Base-by-base conservation (phyloP, 2,329 filamentous ascomycete genomes). In the Orbilia oligospora region DNA sequence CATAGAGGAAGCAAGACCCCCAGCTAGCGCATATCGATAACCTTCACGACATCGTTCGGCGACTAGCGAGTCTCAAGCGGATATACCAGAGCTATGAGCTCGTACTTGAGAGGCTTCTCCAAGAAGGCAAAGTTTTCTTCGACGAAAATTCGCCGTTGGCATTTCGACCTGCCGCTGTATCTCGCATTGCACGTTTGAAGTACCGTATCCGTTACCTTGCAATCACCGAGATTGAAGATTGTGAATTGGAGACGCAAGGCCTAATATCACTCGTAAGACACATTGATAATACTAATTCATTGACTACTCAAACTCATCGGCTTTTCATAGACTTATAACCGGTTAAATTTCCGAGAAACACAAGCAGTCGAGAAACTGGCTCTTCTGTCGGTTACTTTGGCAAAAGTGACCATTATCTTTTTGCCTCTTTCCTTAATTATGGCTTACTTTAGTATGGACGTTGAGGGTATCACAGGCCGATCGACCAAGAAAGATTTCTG, bases 181-280 rank as follows among this genome's bases (percentile, higher is more conserved):
- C 88, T 88, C 3, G 85, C 89, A 0, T 91, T 91, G 79, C 89
- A 81, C 84, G 90, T 20, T 84, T 91, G 24, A 86, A 87, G 56
- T 89, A 91, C 81, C 86, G 89, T 4, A 90, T 91, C 72, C 86
- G 87, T 56, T 83, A 91, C 41, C 91, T 91, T 80, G 90, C 89
- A 10, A 83, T 91, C 73, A 88, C 86, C 66, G 90, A 91, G 82
- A 89, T 91, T 49, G 87, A 90, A 65, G 88, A 89, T 79, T 91
- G 89, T 80, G 83, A 90, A 16, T 85, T 85, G 44, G 86, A 87
- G 80, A 88, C 88, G 71, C 86, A 87, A 4, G 84, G 84, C 1
- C 81, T 88, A 1, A 85, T 88, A 0, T 85, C 66, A 6, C 79
- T 86, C 2, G 61, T 65, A 65, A 38, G 36, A 10, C 36, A 4